Evolutionary conservation across 1,284 basidiomycete genomes (phyloP).

Genomic region (Rhodotorula glutinis): DNA sequence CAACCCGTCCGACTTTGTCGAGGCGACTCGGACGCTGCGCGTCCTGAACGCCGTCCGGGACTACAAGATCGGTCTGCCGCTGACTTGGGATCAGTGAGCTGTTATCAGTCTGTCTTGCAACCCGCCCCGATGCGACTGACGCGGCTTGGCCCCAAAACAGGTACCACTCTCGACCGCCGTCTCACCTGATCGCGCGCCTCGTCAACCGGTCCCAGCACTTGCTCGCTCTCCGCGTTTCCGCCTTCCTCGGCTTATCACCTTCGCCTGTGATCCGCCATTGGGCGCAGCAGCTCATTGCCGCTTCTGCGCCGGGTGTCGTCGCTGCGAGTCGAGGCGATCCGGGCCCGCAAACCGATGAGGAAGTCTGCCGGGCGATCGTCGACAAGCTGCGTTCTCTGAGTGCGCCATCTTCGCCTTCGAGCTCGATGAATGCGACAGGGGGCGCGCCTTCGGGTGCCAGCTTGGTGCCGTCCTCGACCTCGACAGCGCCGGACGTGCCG

Average conservation of each 20-base stretch:
- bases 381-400: slow-evolving; percentile 28
- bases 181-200: slow-evolving; percentile 70
- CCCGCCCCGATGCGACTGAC: background rate
- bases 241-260: slow-evolving; percentile 74
- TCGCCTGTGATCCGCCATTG: slow-evolving; percentile 90
- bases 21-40: slow-evolving; percentile 85
- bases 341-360: slow-evolving; percentile 3
- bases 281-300: slow-evolving; percentile 86
- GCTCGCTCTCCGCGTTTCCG: slow-evolving; percentile 85
- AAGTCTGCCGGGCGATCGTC: slow-evolving; percentile 41
- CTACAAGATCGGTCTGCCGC: slow-evolving; percentile 87
- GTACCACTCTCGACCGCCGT: slow-evolving; percentile 33
- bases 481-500: slow-evolving; percentile 43
- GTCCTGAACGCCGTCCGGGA: slow-evolving; percentile 91
- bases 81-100: slow-evolving; percentile 80
- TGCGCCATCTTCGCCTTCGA: slow-evolving; percentile 43
- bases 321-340: background rate
- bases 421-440: slow-evolving; percentile 44
- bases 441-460: too few relatives aligned
- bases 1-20: slow-evolving; percentile 83
- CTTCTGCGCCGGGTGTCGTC: slow-evolving; percentile 41
- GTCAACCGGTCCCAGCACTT: slow-evolving; percentile 86
- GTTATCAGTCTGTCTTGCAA: background rate
- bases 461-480: background rate
- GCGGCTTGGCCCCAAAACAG: slow-evolving; percentile 7